Conservation (phyloP, 306 rosid species). For the Citrullus amarus region DNA sequence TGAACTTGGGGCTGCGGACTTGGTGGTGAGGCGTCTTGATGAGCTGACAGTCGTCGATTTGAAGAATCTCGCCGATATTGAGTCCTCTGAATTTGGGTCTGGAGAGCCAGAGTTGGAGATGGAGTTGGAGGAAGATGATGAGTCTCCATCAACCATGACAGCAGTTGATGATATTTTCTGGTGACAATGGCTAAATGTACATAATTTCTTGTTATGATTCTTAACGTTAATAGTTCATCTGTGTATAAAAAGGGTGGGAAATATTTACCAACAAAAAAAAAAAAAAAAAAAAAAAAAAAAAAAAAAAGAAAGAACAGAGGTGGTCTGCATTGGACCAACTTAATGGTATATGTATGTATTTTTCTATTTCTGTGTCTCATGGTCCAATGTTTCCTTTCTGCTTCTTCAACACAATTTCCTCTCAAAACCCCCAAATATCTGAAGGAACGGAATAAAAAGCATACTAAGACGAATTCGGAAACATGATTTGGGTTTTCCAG, state of each 20-base stretch:
- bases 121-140: conserved; percentile 43
- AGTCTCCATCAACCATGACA: conserved; percentile 29
- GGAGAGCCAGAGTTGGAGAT: conserved; percentile 65
- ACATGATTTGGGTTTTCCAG: not conserved
- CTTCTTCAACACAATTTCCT: not conserved
- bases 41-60: conserved; percentile 86
- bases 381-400: not conserved
- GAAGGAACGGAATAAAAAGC: not conserved
- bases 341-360: conserved; percentile 33
- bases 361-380: not conserved
- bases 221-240: conserved; percentile 38
- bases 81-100: conserved; percentile 55
- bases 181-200: conserved; percentile 56
- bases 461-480: not conserved
- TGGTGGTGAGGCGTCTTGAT: conserved; percentile 70
- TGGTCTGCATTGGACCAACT: conserved; percentile 46
- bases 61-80: conserved; percentile 77
- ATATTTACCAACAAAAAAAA: not conserved
- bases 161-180: conserved; percentile 59
- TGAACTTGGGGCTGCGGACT: conserved; percentile 86
- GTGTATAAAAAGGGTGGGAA: conserved; percentile 26
- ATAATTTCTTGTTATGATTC: conserved; percentile 43
- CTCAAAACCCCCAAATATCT: not conserved
- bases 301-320: conserved; percentile 7
- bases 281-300: too few relatives aligned